phyloP scores from a whole-genome alignment of 345 rosid species.

The Corchorus olitorius region DNA sequence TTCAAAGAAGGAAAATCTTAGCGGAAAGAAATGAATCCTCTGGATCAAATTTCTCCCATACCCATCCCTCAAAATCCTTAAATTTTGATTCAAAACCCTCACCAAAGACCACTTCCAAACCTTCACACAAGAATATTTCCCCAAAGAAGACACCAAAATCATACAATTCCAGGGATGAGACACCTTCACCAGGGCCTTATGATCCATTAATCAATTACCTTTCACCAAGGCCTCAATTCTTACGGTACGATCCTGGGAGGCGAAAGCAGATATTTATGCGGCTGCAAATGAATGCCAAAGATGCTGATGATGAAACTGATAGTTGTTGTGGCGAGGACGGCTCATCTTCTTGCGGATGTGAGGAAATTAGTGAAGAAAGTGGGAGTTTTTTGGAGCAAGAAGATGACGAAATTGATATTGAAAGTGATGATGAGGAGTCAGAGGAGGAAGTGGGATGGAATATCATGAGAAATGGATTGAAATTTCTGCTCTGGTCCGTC shows the following conservation, averaged over 20 bases:
- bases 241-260: constrained; percentile 41
- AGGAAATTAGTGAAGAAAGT: constrained; percentile 20
- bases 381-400: constrained; percentile 5
- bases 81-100: constrained; percentile 15
- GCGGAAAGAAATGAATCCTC: constrained; percentile 39
- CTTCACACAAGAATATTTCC: not conserved
- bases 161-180: constrained; percentile 8
- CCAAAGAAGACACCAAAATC: not conserved
- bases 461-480: constrained; percentile 23
- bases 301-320: constrained; percentile 19
- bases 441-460: constrained; percentile 33
- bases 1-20: constrained; percentile 40
- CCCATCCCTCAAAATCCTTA: constrained; percentile 19
- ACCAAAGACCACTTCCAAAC: not conserved
- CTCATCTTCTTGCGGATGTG: constrained; percentile 19
- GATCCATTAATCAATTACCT: constrained; percentile 35
- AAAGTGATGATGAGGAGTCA: constrained; percentile 19
- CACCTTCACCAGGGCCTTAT: constrained; percentile 27
- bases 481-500: constrained; percentile 27
- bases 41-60: constrained; percentile 5
- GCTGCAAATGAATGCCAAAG: constrained; percentile 26
- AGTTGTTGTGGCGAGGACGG: constrained; percentile 8
- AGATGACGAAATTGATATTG: constrained; percentile 30
- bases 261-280: constrained; percentile 29
- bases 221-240: constrained; percentile 49